Evolutionary conservation across 2,329 filamentous ascomycete species (phyloP), one percentile per base, ranked within the genome.

Genomic region (Ceratocystiopsis brevicomis): DNA sequence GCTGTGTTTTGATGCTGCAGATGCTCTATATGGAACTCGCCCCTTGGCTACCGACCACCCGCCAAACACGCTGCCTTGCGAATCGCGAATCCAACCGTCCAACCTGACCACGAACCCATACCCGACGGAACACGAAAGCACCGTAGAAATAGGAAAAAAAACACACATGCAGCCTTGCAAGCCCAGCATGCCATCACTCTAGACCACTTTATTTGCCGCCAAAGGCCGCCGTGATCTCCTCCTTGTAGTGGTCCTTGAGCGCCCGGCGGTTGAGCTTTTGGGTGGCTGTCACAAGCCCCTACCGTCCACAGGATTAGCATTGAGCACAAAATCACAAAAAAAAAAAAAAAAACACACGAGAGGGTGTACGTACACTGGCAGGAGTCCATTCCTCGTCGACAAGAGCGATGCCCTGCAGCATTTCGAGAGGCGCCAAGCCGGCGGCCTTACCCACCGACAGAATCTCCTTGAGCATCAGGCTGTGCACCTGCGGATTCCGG

Each of bases 331-430:
- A 30, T 17, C 9, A 19, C 39, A 5, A n/a, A 33, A 17, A 45
- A 43, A 30, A 21, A 42, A 2, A 18, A 8, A 25, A 17, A 33
- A 33, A 34, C 41, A 21, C 32, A 15, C 41, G 8, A 30, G n/a
- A n/a, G n/a, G n/a, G 12, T 19, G n/a, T 6, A 71, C 81, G 77
- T 66, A 88, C 83, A 56, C 78, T 90, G 46, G 76, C 71, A 43
- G 85, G 81, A 44, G 80, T 88, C 85, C 85, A 93, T 60, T 92
- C 85, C 56, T 88, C 84, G 50, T 88, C 81, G 0, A 78, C 76
- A 45, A 93, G 59, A 21, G 88, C 81, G 17, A 88, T 77, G 41
- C 78, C 82, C 30, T 76, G 70, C 37, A 93, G 68, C 49, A 79
- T 76, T 65, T 92, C 84, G 47, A 90, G 77, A 11, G 72, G 66